Evolutionary conservation across 306 rosid genomes (phyloP).

Genomic region (Citrullus amarus): DNA sequence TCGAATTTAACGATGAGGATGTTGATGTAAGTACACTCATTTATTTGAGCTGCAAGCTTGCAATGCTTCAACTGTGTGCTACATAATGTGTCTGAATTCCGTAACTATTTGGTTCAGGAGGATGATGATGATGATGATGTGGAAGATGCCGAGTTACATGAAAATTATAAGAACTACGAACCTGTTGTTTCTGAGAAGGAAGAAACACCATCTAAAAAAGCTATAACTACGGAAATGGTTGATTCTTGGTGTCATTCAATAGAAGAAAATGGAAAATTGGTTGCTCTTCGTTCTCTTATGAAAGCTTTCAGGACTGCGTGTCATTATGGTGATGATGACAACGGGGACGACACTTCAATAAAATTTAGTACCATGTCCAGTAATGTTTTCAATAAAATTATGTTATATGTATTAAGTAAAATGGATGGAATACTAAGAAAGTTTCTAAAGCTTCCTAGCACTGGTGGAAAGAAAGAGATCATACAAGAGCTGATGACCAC

Average conservation of each 20-base stretch:
- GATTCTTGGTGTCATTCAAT: conserved; percentile 62
- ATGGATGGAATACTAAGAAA: conserved; percentile 84
- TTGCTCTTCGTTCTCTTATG: conserved; percentile 55
- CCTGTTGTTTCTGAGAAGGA: conserved; percentile 27
- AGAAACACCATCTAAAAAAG: conserved; percentile 26
- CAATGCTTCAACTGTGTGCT: not conserved
- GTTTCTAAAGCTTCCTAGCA: conserved; percentile 60
- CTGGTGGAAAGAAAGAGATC: conserved; percentile 78
- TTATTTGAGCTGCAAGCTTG: not conserved
- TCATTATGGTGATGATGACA: conserved; percentile 93
- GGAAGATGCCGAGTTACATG: conserved; percentile 36
- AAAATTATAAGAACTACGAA: conserved; percentile 9
- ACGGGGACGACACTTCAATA: conserved; percentile 30
- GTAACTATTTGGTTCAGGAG: conserved; percentile 36
- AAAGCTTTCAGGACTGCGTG: conserved; percentile 82
- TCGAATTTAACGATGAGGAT: conserved; percentile 60
- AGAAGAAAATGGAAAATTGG: conserved; percentile 46
- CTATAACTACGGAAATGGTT: conserved; percentile 63
- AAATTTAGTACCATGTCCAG: conserved; percentile 72
- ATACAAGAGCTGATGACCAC: conserved; percentile 49
- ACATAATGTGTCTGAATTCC: not conserved
- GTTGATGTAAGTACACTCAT: conserved; percentile 39
- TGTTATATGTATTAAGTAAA: conserved; percentile 67
- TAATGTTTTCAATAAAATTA: conserved; percentile 74
- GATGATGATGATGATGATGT: conserved; percentile 36